A percentile compares a stretch with the other conserved stretches of the same genome.
Evolutionary conservation across 495 filamentous ascomycete genomes (phyloP).

Genomic region (Aspergillus campestris): DNA sequence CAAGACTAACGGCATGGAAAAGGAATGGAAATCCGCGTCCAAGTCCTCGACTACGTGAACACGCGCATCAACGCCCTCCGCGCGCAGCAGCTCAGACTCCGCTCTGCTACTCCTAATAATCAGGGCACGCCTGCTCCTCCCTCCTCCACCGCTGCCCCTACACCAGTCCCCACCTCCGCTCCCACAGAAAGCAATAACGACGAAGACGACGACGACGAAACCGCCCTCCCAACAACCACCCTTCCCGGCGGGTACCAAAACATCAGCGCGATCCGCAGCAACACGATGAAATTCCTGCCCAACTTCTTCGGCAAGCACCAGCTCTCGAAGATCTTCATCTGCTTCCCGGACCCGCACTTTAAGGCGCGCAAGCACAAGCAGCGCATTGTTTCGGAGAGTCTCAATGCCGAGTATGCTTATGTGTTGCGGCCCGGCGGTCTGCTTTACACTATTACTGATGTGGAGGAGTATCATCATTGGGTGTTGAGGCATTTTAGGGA

Average conservation of each 20-base stretch:
- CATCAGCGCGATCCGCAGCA: conserved; percentile 75
- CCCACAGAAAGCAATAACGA: conserved; percentile 3
- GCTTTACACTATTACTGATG: conserved; percentile 94
- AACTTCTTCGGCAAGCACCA: conserved; percentile 79
- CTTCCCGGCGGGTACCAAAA: conserved; percentile 62
- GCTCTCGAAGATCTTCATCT: conserved; percentile 86
- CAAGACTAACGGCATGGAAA: conserved; percentile 1
- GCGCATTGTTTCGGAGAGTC: conserved; percentile 77
- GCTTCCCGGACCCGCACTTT: conserved; percentile 98
- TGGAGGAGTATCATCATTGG: conserved; percentile 89
- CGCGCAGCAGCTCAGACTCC: conserved; percentile 47
- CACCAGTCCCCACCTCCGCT: conserved; percentile 3
- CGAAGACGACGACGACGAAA: neutral
- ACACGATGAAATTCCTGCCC: conserved; percentile 97
- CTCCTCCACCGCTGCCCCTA: conserved; percentile 8
- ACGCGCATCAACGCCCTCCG: conserved; percentile 78
- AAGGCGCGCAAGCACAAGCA: conserved; percentile 96
- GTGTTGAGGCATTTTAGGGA: conserved; percentile 74
- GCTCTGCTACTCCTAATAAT: conserved; percentile 2
- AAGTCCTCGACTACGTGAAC: conserved; percentile 82
- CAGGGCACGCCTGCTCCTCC: neutral
- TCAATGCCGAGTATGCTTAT: conserved; percentile 91
- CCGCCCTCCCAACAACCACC: conserved; percentile 7
- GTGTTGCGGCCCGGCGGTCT: conserved; percentile 73
- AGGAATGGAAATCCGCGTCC: conserved; percentile 81